These are phyloP conservation scores for Fusarium fujikuroi DNA, from an alignment of 2,329 filamentous ascomycete species.

Conservation along the genomic window DNA sequence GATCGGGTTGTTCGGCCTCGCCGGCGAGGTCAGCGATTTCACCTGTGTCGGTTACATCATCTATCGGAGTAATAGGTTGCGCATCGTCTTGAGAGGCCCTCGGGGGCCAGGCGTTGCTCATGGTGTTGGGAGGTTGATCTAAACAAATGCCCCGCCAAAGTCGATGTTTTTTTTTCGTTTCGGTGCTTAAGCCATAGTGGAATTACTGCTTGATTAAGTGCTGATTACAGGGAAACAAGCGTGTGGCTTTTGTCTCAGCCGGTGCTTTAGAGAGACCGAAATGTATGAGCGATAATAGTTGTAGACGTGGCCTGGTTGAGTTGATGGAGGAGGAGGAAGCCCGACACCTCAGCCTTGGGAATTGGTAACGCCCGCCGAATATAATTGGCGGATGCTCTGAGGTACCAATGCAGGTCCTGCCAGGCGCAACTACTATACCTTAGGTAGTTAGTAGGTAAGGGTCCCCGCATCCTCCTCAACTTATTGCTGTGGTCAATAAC, in stretches of 20 bases:
- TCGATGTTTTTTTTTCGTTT: slow-evolving; percentile 21
- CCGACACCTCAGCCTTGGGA: slow-evolving; percentile 27
- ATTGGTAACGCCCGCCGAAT: slow-evolving; percentile 21
- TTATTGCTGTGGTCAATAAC: neutral
- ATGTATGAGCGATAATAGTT: slow-evolving; percentile 18
- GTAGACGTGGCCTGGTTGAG: slow-evolving; percentile 25
- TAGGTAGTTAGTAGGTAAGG: neutral
- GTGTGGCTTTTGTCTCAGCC: neutral
- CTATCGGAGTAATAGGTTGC: slow-evolving; percentile 43
- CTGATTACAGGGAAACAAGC: neutral
- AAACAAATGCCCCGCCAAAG: slow-evolving; percentile 42
- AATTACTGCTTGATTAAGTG: slow-evolving; percentile 7
- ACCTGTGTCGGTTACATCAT: slow-evolving; percentile 57
- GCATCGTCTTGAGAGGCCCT: slow-evolving; percentile 50
- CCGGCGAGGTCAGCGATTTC: slow-evolving; percentile 48
- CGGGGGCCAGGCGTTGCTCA: slow-evolving; percentile 59
- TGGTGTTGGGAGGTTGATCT: slow-evolving; percentile 46
- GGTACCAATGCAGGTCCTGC: neutral
- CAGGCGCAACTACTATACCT: slow-evolving; percentile 1
- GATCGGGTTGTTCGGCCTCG: slow-evolving; percentile 51
- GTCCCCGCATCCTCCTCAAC: neutral
- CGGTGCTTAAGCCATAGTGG: slow-evolving; percentile 29
- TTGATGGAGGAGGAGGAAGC: slow-evolving; percentile 1
- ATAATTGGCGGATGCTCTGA: slow-evolving; percentile 37
- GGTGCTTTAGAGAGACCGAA: neutral